Evolutionary conservation across 768 basidiomycete species (phyloP), one percentile per base, ranked within the genome.

Genomic region (Dictyophora rubrovolvata): DNA sequence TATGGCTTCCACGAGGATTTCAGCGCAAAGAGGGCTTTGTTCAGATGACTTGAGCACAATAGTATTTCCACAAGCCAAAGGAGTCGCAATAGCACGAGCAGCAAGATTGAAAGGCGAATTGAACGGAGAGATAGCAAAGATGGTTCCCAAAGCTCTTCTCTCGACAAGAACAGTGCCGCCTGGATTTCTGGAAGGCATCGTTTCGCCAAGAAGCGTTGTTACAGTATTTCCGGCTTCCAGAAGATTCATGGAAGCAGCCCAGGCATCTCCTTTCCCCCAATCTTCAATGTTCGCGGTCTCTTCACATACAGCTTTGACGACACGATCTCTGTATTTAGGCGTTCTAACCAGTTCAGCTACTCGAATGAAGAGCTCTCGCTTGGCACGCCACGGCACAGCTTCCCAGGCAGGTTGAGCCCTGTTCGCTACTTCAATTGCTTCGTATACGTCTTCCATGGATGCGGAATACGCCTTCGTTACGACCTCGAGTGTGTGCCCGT

Each of bases 21-120:
- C 69, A 54, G 80, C 79, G 21, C 70, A 74, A 14, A 74, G 68
- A 0, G 81, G 81, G 54, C 74, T 77, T 48, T 69, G 67, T 62
- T 82, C 82, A 0, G 80, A 80, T 12, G 74, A 73, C 59, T 80
- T 81, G 50, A 83, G 65, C 3, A 83, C 73, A 6, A 79, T 75
- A 0, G 81, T 80, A 64, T 83, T 83, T 1, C 82, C 82, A 54
- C 80, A 80, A 1, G 82, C 63, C 35, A 82, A 65, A 0, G 81
- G 79, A 12, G 75, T 62, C 1, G 70, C 73, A 16, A 79, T 65
- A 0, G 79, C 76, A 12, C 78, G 69, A 16, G 81, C 56, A 0
- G 77, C 70, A 10, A 84, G 70, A 1, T 65, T 63, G 12, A 77
- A 62, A 0, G 82, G 79, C 1, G 76, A 76, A 62, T 83, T 83